These are phyloP conservation scores for Dipteronia sinensis DNA, from an alignment of 345 rosid species.

Conservation along the genomic window DNA sequence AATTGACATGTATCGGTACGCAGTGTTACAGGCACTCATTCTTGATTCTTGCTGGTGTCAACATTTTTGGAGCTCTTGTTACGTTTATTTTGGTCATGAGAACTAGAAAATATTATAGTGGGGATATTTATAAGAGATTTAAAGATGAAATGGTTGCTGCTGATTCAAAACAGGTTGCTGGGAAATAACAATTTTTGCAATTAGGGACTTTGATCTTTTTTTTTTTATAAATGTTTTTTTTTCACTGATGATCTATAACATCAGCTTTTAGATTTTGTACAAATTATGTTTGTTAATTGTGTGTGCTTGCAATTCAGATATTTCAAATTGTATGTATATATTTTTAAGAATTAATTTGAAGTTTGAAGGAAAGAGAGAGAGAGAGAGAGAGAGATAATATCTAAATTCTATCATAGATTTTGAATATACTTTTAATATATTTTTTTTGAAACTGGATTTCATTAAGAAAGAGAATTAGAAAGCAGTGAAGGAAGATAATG, in stretches of 20 bases:
- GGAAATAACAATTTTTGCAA: neutral
- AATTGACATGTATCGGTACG: conserved; percentile 47
- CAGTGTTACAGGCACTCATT: conserved; percentile 58
- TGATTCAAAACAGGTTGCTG: neutral
- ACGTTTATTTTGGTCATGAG: conserved; percentile 53
- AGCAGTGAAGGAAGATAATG: too few relatives aligned
- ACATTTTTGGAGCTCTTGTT: conserved; percentile 48
- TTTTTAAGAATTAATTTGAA: too few relatives aligned
- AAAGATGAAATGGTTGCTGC: conserved; percentile 28
- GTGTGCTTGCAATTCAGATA: neutral
- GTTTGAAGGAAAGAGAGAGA: too few relatives aligned
- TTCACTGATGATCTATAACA: neutral
- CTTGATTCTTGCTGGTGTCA: conserved; percentile 48
- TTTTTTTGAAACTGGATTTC: too few relatives aligned
- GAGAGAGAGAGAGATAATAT: too few relatives aligned
- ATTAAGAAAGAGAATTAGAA: too few relatives aligned
- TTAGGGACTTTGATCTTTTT: neutral
- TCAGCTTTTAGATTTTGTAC: neutral
- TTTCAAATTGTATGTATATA: too few relatives aligned
- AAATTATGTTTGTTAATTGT: neutral
- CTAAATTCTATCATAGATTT: too few relatives aligned
- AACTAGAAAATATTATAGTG: conserved; percentile 57
- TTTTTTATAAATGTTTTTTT: neutral
- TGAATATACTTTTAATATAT: too few relatives aligned
- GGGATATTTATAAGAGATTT: conserved; percentile 62